Evolutionary conservation across 1,284 basidiomycete genomes (phyloP).

Genomic region (Tausonia pullulans): DNA sequence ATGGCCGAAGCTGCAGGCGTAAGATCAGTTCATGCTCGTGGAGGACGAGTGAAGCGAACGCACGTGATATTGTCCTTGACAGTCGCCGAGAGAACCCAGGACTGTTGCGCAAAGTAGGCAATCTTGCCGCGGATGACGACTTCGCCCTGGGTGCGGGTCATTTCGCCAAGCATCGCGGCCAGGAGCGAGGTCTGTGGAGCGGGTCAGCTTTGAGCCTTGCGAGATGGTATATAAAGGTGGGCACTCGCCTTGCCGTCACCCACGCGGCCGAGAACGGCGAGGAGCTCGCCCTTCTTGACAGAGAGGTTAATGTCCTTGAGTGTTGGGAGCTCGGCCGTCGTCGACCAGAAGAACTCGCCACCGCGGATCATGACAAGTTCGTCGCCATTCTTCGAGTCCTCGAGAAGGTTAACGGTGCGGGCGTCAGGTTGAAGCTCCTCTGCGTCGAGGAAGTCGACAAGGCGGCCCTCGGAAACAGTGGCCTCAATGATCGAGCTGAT

Average conservation of each 20-base stretch:
- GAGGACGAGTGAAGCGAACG: slow-evolving; percentile 38
- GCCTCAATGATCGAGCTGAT: slow-evolving; percentile 57
- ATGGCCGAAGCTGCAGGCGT: slow-evolving; percentile 16
- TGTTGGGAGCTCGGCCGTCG: slow-evolving; percentile 43
- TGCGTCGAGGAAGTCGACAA: slow-evolving; percentile 63
- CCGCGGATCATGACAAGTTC: slow-evolving; percentile 58
- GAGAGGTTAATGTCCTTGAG: slow-evolving; percentile 65
- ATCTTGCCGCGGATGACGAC: slow-evolving; percentile 60
- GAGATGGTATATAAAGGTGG: background rate
- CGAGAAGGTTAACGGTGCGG: slow-evolving; percentile 39
- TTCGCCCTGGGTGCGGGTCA: slow-evolving; percentile 63
- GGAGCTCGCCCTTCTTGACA: slow-evolving; percentile 72
- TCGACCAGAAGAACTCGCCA: slow-evolving; percentile 69
- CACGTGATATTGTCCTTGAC: slow-evolving; percentile 78
- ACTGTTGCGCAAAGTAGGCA: slow-evolving; percentile 82
- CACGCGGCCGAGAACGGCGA: slow-evolving; percentile 78
- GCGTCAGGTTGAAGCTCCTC: slow-evolving; percentile 73
- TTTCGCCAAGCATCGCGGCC: slow-evolving; percentile 69
- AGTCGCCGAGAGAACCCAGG: slow-evolving; percentile 77
- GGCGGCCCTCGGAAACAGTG: slow-evolving; percentile 68
- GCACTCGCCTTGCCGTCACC: slow-evolving; percentile 73
- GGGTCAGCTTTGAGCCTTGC: background rate
- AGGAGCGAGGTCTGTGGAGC: slow-evolving; percentile 7
- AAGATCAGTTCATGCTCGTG: background rate
- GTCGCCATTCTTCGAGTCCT: slow-evolving; percentile 46